Evolutionary conservation across 129 eudicot species (phyloP), one percentile per base, ranked within the genome.

Genomic region (Cynara cardunculus): DNA sequence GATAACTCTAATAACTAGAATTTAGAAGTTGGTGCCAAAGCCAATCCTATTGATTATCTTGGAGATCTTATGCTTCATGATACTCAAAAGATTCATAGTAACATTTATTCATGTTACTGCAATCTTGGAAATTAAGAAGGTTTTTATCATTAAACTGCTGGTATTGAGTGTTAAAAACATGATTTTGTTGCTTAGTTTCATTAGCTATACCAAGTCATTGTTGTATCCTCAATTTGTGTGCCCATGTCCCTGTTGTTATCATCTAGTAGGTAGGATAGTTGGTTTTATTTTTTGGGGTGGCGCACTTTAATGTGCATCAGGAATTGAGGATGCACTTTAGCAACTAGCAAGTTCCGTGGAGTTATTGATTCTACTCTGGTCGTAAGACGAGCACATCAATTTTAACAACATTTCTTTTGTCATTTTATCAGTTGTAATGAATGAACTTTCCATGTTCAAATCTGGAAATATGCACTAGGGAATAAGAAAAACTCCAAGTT

Each of bases 221-320:
- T 37, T 27, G 21, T 24, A 12, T 72, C 62, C 76, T 35, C 44
- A 72, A 35, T 19, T 5, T 37, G 76, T 72, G 21, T 61, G 4
- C 26, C 26, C 26, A 7, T 61, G 68, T 7, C 25, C 61, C 61
- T 72, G 56, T 72, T 25, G 75, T 72, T 71, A 37, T 22, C 21
- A 35, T 72, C 25, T 9, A 71, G 18, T 16, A 4, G 59, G 31
- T 39, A 72, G 76, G 31, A 12, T 37, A 7, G 56, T 35, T 37
- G 13, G 37, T 72, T 21, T 44, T 44, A 10, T 49, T 13, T 49
- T 61, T 46, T 46, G 16, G 25, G n/a, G 41, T 74, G 25, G 4
- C 26, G 5, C 66, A 46, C 10, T 73, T 41, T 46, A 25, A 75
- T 75, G 79, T 75, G 27, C n/a, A 53, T 53, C 44, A 19, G 79